Evolutionary conservation across 371 early-diverging fungal genomes (phyloP).

Genomic region (Nosema granulosis): DNA sequence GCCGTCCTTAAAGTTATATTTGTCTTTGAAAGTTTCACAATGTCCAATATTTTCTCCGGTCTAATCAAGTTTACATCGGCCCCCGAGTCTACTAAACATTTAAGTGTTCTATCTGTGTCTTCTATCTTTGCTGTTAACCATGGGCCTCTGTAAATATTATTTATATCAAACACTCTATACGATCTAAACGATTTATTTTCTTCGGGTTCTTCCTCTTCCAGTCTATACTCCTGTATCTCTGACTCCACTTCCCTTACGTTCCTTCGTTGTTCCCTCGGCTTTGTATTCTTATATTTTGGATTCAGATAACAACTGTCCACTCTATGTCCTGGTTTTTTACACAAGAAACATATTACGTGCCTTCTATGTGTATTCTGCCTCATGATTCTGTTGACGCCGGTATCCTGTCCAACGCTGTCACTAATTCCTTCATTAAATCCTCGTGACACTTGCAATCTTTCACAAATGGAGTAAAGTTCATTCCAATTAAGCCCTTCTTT

Average conservation of each 20-base stretch:
- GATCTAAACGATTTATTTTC: not conserved
- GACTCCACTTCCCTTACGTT: not conserved
- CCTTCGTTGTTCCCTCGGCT: not conserved
- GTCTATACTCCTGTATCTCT: not conserved
- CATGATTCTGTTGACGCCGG: too few relatives aligned
- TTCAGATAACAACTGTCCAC: not conserved
- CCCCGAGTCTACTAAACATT: not conserved
- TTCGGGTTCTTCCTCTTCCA: not conserved
- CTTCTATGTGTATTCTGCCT: not conserved
- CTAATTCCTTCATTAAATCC: not conserved
- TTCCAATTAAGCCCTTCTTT: not conserved
- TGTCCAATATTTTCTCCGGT: not conserved
- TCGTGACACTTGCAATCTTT: not conserved
- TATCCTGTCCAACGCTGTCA: not conserved
- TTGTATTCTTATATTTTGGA: not conserved
- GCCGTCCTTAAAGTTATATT: not conserved
- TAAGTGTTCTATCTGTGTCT: not conserved
- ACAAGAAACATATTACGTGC: not conserved
- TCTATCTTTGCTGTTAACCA: not conserved
- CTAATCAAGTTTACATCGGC: conserved; percentile 16
- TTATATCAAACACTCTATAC: not conserved
- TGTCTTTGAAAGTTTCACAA: not conserved
- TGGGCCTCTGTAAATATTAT: not conserved
- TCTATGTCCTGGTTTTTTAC: not conserved
- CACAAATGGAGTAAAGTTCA: not conserved